Base-by-base conservation (phyloP, 2,329 filamentous ascomycete species). In the Pseudogymnoascus sp. region DNA sequence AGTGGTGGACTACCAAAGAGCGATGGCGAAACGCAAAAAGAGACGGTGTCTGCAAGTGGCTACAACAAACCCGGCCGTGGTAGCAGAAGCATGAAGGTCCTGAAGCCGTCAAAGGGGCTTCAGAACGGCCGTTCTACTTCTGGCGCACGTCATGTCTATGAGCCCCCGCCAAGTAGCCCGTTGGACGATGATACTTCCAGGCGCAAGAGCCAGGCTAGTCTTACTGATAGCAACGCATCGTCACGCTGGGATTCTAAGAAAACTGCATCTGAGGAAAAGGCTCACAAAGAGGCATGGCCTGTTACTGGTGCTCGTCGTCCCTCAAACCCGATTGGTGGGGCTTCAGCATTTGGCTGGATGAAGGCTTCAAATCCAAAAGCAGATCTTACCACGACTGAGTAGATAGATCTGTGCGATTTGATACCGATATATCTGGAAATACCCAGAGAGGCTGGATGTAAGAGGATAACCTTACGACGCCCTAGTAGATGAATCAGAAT, bases 281-380 rank as follows among this genome's bases (percentile, higher is more conserved):
- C 59, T 6, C 45, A 65, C 3, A 61, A 41, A 59, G 61, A 63
- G n/a, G 21, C 35, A 6, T 63, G 62, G 55, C 59, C 62, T 12
- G 67, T 69, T 59, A 60, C 67, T 26, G 68, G 65, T 5, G 64
- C 81, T 68, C 77, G 83, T 14, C 82, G 85, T 63, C 81, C 85
- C 6, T 80, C 85, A 33, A 97, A 97, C 71, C 93, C 94, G 0
- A 84, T 96, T 16, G 93, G 93, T 7, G 90, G 90, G n/a, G 93
- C 90, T 12, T 94, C 91, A 63, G 93, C 93, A 2, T 97, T 97
- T 77, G 88, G 90, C 11, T 97, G 92, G 92, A 87, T 97, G 79
- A 93, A 89, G 58, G 76, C 80, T 23, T 72, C 71, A 60, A 80
- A 80, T 68, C 75, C 79, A 52, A 78, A 78, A 69, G 71, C 75